phyloP scores from a whole-genome alignment of 257 asterid genomes.

The Phtheirospermum japonicum region DNA sequence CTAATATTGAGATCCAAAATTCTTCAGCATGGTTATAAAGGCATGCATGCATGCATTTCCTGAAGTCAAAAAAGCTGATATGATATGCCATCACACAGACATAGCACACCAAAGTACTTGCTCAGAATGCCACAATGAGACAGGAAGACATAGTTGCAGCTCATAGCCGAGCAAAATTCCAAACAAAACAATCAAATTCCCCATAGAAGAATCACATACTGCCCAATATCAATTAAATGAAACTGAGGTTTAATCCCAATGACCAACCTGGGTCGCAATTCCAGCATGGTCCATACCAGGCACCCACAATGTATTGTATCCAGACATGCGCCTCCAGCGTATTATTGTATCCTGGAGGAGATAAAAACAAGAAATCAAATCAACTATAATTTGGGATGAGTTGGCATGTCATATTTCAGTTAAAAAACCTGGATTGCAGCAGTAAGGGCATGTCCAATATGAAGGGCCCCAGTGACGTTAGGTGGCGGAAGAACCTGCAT shows the following conservation, averaged over 20 bases:
- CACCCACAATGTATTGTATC: constrained; percentile 87
- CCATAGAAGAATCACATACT: constrained; percentile 3
- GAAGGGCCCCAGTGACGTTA: constrained; percentile 94
- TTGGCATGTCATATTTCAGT: constrained; percentile 16
- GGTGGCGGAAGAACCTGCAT: constrained; percentile 94
- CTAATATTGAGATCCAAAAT: background rate
- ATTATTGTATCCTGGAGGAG: constrained; percentile 78
- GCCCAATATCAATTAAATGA: constrained; percentile 19
- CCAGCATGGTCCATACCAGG: constrained; percentile 99
- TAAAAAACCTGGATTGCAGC: constrained; percentile 83
- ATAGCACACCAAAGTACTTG: background rate
- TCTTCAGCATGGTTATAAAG: background rate
- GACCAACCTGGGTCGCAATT: constrained; percentile 87
- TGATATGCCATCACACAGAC: background rate
- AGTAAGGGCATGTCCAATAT: constrained; percentile 95
- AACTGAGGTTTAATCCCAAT: constrained; percentile 9
- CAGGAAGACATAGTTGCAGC: background rate
- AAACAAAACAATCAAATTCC: constrained; percentile 3
- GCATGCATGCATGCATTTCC: background rate
- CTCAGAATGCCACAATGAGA: constrained; percentile 3
- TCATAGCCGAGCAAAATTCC: constrained; percentile 7
- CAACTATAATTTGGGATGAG: constrained; percentile 9
- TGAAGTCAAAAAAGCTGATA: background rate
- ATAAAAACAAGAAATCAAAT: constrained; percentile 18
- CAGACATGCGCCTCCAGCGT: constrained; percentile 98